phyloP scores from a whole-genome alignment of 164 flowering plant species.

The Chimonanthus praecox region DNA sequence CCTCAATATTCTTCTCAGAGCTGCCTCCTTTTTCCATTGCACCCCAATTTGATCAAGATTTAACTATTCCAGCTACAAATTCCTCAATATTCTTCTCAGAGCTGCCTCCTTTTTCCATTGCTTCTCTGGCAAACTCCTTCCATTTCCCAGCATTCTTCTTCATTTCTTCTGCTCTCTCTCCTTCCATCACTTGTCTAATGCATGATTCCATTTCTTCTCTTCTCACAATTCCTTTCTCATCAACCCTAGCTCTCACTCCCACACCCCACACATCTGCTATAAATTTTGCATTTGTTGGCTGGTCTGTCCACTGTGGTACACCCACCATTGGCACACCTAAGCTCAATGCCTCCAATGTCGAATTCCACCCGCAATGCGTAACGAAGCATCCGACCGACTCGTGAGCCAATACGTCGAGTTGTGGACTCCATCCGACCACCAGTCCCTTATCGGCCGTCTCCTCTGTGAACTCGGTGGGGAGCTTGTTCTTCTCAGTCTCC shows the following conservation, averaged over 20 bases:
- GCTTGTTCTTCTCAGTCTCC: conserved; percentile 9
- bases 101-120: conserved; percentile 17
- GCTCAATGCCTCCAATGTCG: conserved; percentile 18
- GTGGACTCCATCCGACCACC: conserved; percentile 27
- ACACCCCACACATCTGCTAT: conserved; percentile 19
- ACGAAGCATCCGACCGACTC: conserved; percentile 23
- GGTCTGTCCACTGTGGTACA: conserved; percentile 21
- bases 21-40: conserved; percentile 26
- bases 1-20: conserved; percentile 22
- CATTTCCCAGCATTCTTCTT: conserved; percentile 13
- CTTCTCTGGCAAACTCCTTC: conserved; percentile 16
- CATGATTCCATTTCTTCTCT: conserved; percentile 14
- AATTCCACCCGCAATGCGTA: conserved; percentile 27
- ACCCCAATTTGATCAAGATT: no score
- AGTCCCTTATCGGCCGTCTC: conserved; percentile 19
- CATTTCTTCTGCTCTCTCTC: conserved; percentile 15
- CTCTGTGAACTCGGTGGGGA: conserved; percentile 18
- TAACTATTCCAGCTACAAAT: conserved; percentile 13
- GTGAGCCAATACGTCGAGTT: conserved; percentile 24
- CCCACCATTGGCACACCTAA: conserved; percentile 22
- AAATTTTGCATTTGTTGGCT: conserved; percentile 17
- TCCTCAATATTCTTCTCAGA: conserved; percentile 16
- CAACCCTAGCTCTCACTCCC: conserved; percentile 14
- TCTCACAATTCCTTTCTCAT: conserved; percentile 13
- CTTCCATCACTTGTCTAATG: conserved; percentile 18